Evolutionary conservation across 1,284 basidiomycete species (phyloP), one percentile per base, ranked within the genome.

Genomic region (Cryptococcus jaspeensis): DNA sequence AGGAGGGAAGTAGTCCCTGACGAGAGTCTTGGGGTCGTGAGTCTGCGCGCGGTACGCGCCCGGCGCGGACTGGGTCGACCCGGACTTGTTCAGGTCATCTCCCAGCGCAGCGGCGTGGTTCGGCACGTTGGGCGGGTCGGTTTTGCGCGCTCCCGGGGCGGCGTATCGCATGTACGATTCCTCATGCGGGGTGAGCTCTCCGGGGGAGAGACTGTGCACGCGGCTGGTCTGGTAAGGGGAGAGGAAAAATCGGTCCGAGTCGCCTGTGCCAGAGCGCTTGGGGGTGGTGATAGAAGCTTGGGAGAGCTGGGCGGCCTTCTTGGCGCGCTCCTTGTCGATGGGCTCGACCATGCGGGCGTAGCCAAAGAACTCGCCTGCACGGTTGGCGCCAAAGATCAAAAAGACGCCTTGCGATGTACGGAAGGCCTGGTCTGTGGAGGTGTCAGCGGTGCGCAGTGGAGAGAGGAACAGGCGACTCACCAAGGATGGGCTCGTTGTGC

Each of bases 301-400:
- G 11, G 46, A 49, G 11, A 23, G 39, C 4, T 59, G 52, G 11
- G 42, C 46, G 1, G 40, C 38, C 32, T 55, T 56, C 43, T 60
- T 56, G 8, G 64, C 62, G 40, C 58, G 52, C 41, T 65, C 66
- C 57, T 71, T 70, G 65, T 70, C 63, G 50, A 74, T 78, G 16
- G 70, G 69, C 50, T 72, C 72, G 25, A 67, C 55, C 76, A 77
- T 77, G 85, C 83, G 85, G 22, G 89, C 90, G 67, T 89, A 92
- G 28, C 92, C 91, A 67, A 88, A 93, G 68, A 94, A 94, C 58
- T 78, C 76, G 23, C 77, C 76, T 51, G 89, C 90, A 74, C 89
- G 89, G 78, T 97, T 97, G 25, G 91, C 93, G 43, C 92, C 85
- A 69, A 96, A 96, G 63, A 97, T 87, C 44, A 97, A 83, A 67